These are phyloP conservation scores for Aureobasidium sp. DNA, from an alignment of 2,329 filamentous ascomycete genomes.

Conservation along the genomic window DNA sequence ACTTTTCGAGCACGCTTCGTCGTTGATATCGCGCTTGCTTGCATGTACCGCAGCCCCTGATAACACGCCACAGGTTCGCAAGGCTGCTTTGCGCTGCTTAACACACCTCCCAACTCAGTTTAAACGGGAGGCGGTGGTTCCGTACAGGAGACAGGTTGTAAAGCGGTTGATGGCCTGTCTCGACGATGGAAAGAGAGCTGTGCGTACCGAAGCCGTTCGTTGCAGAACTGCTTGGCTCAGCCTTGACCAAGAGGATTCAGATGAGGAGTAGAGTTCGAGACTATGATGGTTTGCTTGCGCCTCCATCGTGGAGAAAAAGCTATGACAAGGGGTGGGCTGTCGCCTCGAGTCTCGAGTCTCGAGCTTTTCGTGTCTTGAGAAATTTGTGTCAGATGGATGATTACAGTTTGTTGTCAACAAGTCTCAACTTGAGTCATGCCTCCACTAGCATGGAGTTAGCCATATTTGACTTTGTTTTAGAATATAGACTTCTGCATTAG, in stretches of 20 bases:
- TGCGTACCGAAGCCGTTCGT: constrained; percentile 54
- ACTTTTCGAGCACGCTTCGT: constrained; percentile 48
- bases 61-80: constrained; percentile 36
- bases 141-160: constrained; percentile 49
- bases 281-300: neutral
- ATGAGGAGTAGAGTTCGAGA: constrained; percentile 29
- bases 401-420: neutral
- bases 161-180: constrained; percentile 46
- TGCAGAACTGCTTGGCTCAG: constrained; percentile 53
- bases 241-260: constrained; percentile 48
- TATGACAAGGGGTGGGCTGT: neutral
- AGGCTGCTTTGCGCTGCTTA: constrained; percentile 40
- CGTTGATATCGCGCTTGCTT: constrained; percentile 48
- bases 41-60: constrained; percentile 15
- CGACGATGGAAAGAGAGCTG: constrained; percentile 55
- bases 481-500: constrained; percentile 2
- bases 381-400: neutral
- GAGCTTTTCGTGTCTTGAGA: neutral
- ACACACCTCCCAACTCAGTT: constrained; percentile 39
- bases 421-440: neutral
- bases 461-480: neutral
- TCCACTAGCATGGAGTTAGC: neutral
- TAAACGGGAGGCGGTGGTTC: constrained; percentile 44
- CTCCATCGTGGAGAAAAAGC: neutral
- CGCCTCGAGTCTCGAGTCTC: neutral